These are phyloP conservation scores for Puccinia polysora DNA, from an alignment of 1,284 basidiomycete species.

Conservation along the genomic window DNA sequence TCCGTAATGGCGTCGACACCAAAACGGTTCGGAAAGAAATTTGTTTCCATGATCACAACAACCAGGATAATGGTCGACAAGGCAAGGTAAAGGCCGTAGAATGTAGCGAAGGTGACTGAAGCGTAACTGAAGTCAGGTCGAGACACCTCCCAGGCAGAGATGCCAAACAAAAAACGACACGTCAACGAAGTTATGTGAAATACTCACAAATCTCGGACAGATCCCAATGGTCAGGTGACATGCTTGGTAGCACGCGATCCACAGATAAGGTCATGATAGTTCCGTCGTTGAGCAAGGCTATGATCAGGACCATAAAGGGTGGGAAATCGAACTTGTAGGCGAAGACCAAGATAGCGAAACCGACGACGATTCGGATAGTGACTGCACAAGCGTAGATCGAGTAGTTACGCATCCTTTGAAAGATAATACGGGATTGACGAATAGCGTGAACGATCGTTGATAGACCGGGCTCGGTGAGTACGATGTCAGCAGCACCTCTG, in stretches of 20 bases:
- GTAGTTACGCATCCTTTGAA: constrained; percentile 97
- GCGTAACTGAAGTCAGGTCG: not conserved
- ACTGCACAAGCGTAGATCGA: constrained; percentile 61
- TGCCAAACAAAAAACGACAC: too few species aligned
- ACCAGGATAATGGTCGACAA: constrained; percentile 79
- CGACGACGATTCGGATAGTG: constrained; percentile 66
- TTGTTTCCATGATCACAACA: constrained; percentile 76
- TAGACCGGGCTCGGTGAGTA: constrained; percentile 88
- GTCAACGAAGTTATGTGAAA: too few species aligned
- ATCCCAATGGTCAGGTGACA: constrained; percentile 84
- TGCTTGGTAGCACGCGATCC: constrained; percentile 65
- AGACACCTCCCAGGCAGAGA: too few species aligned
- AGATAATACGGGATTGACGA: constrained; percentile 88
- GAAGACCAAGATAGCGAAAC: constrained; percentile 91
- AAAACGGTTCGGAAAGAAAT: constrained; percentile 83
- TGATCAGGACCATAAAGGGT: constrained; percentile 97
- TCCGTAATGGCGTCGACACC: constrained; percentile 57
- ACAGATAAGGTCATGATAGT: constrained; percentile 56
- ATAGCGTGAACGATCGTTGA: constrained; percentile 96
- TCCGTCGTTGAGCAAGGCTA: constrained; percentile 92
- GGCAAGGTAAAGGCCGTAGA: constrained; percentile 89
- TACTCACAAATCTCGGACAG: constrained; percentile 68
- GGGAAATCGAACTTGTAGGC: constrained; percentile 97
- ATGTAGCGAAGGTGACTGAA: constrained; percentile 70
- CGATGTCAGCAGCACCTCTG: constrained; percentile 90